These are phyloP conservation scores for Candida maltosa DNA, from an alignment of 805 yeast species.

Conservation along the genomic window DNA sequence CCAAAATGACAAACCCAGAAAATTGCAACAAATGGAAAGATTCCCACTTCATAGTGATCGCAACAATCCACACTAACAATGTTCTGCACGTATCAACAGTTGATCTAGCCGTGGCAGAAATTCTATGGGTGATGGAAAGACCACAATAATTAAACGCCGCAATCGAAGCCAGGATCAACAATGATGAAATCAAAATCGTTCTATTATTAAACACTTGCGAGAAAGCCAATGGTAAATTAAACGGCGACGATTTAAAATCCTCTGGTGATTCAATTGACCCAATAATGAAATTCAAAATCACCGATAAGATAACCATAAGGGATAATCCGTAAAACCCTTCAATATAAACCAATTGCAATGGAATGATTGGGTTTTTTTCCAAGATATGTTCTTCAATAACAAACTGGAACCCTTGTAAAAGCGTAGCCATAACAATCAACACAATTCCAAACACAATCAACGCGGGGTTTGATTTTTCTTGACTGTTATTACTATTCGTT, in stretches of 20 bases:
- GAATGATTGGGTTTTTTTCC: slow-evolving; percentile 49
- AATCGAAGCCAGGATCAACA: slow-evolving; percentile 69
- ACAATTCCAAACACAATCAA: slow-evolving; percentile 52
- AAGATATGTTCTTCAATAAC: slow-evolving; percentile 74
- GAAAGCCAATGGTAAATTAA: slow-evolving; percentile 53
- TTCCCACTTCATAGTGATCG: slow-evolving; percentile 75
- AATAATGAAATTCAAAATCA: slow-evolving; percentile 37
- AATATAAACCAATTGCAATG: slow-evolving; percentile 64
- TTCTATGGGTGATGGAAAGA: slow-evolving; percentile 56
- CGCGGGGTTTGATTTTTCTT: slow-evolving; percentile 6
- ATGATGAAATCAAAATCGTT: slow-evolving; percentile 48
- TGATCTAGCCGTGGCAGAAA: slow-evolving; percentile 76
- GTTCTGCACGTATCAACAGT: slow-evolving; percentile 80
- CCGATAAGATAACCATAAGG: slow-evolving; percentile 43
- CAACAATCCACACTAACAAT: slow-evolving; percentile 69
- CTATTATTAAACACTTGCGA: slow-evolving; percentile 43
- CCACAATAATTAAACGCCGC: slow-evolving; percentile 74
- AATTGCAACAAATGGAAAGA: slow-evolving; percentile 58
- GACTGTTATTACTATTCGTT: slow-evolving; percentile 10
- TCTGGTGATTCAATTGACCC: slow-evolving; percentile 29
- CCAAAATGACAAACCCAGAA: slow-evolving; percentile 59
- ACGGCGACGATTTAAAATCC: slow-evolving; percentile 45
- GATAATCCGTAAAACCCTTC: slow-evolving; percentile 69
- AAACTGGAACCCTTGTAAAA: slow-evolving; percentile 73
- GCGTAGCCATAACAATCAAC: slow-evolving; percentile 57